Evolutionary conservation across 1,139 yeast genomes (phyloP).

Genomic region (Yamadazyma jaroonii): DNA sequence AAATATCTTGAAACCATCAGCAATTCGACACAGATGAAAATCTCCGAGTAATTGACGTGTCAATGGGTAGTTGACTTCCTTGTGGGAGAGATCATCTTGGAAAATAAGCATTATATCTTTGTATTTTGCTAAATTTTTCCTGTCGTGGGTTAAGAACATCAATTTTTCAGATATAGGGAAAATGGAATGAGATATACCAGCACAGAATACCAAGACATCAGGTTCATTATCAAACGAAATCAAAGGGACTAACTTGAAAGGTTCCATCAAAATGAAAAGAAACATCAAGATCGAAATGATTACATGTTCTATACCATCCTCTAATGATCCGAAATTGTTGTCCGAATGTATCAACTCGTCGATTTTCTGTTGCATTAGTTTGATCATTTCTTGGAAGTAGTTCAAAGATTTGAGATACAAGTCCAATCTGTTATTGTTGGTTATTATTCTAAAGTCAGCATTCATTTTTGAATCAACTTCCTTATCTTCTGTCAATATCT

Average conservation of each 20-base stretch:
- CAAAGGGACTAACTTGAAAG: constrained; percentile 26
- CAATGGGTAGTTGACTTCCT: too few relatives aligned
- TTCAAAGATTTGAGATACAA: constrained; percentile 5
- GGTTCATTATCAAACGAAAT: constrained; percentile 15
- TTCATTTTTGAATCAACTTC: not conserved
- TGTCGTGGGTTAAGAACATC: not conserved
- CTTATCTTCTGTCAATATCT: constrained; percentile 4
- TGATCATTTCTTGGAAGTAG: constrained; percentile 6
- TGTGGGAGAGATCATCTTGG: too few relatives aligned
- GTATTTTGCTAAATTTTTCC: too few relatives aligned
- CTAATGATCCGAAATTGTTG: constrained; percentile 13
- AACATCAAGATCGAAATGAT: constrained; percentile 15
- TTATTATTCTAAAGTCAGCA: not conserved
- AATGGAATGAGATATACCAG: constrained; percentile 4
- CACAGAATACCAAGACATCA: constrained; percentile 7
- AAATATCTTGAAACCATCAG: too few relatives aligned
- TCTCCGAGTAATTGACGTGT: not conserved
- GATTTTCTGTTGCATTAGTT: not conserved
- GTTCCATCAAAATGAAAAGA: constrained; percentile 27
- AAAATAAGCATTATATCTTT: too few relatives aligned
- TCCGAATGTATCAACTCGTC: not conserved
- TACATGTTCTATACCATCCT: constrained; percentile 1
- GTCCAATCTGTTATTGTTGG: not conserved
- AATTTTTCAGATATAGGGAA: constrained; percentile 5
- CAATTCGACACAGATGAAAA: not conserved